Conservation (phyloP, 345 rosid species). For the Triadica sebifera region DNA sequence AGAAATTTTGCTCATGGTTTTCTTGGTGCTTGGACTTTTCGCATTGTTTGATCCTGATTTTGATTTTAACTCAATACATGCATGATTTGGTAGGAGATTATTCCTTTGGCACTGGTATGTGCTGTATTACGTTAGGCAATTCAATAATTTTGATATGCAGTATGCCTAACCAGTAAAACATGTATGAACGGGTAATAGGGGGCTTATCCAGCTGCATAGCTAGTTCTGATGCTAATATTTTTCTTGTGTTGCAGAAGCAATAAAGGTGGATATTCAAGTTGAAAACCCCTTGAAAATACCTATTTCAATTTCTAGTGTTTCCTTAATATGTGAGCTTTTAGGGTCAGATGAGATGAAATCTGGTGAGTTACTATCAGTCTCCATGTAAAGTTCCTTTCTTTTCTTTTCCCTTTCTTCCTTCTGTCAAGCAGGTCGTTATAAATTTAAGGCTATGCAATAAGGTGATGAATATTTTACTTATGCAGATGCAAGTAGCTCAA, state of each 20-base stretch:
- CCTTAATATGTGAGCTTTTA: slow-evolving; percentile 74
- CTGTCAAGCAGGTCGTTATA: neutral
- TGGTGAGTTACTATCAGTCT: slow-evolving; percentile 45
- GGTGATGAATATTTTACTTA: slow-evolving; percentile 14
- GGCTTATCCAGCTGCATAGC: slow-evolving; percentile 10
- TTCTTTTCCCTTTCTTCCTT: slow-evolving; percentile 14
- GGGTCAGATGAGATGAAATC: slow-evolving; percentile 54
- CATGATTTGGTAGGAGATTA: neutral
- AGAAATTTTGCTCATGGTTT: neutral
- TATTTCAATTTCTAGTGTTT: slow-evolving; percentile 62
- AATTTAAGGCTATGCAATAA: slow-evolving; percentile 3
- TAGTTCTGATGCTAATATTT: neutral
- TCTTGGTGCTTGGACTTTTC: neutral
- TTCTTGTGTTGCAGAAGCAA: slow-evolving; percentile 57
- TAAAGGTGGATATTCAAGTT: slow-evolving; percentile 71
- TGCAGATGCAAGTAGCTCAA: slow-evolving; percentile 50
- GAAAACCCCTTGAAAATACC: slow-evolving; percentile 78
- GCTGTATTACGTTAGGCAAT: neutral
- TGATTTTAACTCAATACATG: neutral
- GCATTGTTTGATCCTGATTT: neutral
- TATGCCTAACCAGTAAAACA: neutral
- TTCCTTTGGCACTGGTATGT: neutral
- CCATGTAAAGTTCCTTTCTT: slow-evolving; percentile 14
- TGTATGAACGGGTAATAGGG: neutral
- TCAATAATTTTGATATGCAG: neutral